Evolutionary conservation across 2,329 filamentous ascomycete species (phyloP), one percentile per base, ranked within the genome.

Genomic region (Neoarthrinium moseri): DNA sequence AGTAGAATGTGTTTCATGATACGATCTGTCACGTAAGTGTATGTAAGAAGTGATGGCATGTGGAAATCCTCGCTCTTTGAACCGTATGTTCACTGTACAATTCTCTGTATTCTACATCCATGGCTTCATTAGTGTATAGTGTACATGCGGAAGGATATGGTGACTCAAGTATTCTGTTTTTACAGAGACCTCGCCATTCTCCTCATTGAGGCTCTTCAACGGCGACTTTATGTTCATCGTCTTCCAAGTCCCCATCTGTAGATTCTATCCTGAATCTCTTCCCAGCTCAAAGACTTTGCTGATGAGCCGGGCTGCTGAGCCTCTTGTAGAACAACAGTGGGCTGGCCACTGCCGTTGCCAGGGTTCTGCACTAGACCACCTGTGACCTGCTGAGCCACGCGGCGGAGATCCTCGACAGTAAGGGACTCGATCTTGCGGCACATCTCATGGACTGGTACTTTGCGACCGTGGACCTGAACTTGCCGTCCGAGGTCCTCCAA

Each of bases 271-370:
- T 97, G 91, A 34, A 97, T 92, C 66, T 95, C 87, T 43, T 87
- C 86, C 91, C 94, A 97, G 21, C 77, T 76, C 65, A 95, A 81
- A 24, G 83, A 72, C 56, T 81, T 86, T 53, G 82, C 76, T 59
- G 75, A 83, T 22, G 86, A 75, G 1, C 85, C 85, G 45, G 86
- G 81, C 55, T 87, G 78, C 62, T 91, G 83, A 20, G 90, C 90
- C 71, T 96, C 92, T 73, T 97, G 92, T 58, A 99, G 63, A 35
- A 99, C 92, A 20, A 99, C 91, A 0, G 94, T 99, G 4, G 94
- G 94, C 17, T 89, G 86, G 12, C 94, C 94, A 51, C 84, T 94
- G 3, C 94, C 92, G 1, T 72, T 63, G 1, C 92, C 92, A 0
- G 71, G 63, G 64, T 96, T 97, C 51, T 80, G 62, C 4, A 95